Evolutionary conservation across 1,284 basidiomycete species (phyloP), one percentile per base, ranked within the genome.

Genomic region (Inonotus obliquus): DNA sequence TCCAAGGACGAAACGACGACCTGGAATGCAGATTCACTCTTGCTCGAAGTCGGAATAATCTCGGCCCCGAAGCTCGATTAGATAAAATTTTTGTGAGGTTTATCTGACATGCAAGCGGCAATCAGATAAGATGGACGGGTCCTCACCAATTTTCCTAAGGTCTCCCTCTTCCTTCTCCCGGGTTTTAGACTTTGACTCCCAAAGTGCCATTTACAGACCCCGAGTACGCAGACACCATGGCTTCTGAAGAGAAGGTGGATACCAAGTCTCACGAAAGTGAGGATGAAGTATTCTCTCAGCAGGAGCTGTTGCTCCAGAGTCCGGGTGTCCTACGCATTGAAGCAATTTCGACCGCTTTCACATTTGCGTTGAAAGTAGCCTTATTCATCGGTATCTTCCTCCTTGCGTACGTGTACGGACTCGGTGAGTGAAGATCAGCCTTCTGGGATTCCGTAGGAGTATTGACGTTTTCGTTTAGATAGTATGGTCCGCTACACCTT

Each of bases 361-460:
- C 64, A 0, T 62, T 65, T 19, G 69, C 67, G 66, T 65, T 70
- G 52, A 64, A 67, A 57, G 67, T 66, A 29, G 63, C 71, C 29
- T 65, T 76, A 25, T 75, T 76, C 66, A 39, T 69, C 47, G 68
- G 70, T n/a, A 68, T 76, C 55, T 76, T 77, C 65, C 64, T 77
- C 21, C 64, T 76, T 35, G 66, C 74, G 3, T 77, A 72, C 62
- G 65, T 66, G 39, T 73, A 71, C 62, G 70, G 72, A 17, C 69
- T 76, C 39, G 75, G 75, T 61, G 69, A 71, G 14, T 69, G 69
- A 4, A 65, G 4, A 9, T 9, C 21, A 23, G 25, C 4, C 7
- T 70, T 9, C 67, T 74, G n/a, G 73, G 2, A 38, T 25, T 52
- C 11, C 32, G 21, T 52, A 1, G 11, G 9, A 25, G 6, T 35